A percentile compares a stretch with the other conserved stretches of the same genome.
Evolutionary conservation across 1,139 yeast genomes (phyloP).

Genomic region (Nakaseomyces sp.): DNA sequence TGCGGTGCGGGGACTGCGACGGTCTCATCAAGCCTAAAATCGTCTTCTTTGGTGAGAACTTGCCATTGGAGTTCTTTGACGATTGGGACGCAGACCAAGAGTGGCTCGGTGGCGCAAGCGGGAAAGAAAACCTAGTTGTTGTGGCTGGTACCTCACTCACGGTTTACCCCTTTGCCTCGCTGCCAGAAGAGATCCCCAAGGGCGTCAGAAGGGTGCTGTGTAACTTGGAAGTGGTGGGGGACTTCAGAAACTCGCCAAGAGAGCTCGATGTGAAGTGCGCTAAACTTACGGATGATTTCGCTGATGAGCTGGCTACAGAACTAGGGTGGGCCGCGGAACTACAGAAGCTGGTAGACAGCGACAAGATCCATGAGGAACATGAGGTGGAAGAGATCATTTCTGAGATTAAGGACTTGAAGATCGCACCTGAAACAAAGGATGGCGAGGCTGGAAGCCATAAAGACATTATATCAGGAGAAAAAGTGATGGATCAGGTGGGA

Average conservation of each 20-base stretch:
- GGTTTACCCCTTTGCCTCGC: constrained; percentile 80
- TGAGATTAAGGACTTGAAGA: constrained; percentile 1
- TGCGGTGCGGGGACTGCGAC: constrained; percentile 45
- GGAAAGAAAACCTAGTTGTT: constrained; percentile 44
- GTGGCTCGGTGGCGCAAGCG: constrained; percentile 16
- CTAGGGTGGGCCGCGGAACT: constrained; percentile 61
- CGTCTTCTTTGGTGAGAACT: constrained; percentile 83
- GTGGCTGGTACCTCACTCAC: constrained; percentile 90
- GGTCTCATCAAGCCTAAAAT: constrained; percentile 89
- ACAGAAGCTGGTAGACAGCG: constrained; percentile 25
- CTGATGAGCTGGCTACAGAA: constrained; percentile 41
- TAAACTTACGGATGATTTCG: constrained; percentile 58
- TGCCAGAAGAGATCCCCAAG: constrained; percentile 56
- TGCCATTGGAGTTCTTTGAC: constrained; percentile 62
- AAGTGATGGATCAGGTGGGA: too few relatives aligned
- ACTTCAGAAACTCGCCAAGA: constrained; percentile 45
- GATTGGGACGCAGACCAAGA: constrained; percentile 54
- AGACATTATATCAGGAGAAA: too few relatives aligned
- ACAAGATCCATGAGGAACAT: constrained; percentile 1
- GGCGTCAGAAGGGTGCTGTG: constrained; percentile 53
- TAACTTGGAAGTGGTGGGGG: constrained; percentile 73
- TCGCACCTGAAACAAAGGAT: not conserved
- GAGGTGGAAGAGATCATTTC: constrained; percentile 1
- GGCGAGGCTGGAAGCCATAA: too few relatives aligned
- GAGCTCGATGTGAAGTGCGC: constrained; percentile 50